Percentiles rank a stretch among this genome's conserved stretches.
Evolutionary conservation across 768 basidiomycete genomes (phyloP).

Genomic region (Cystobasidium tubakii): DNA sequence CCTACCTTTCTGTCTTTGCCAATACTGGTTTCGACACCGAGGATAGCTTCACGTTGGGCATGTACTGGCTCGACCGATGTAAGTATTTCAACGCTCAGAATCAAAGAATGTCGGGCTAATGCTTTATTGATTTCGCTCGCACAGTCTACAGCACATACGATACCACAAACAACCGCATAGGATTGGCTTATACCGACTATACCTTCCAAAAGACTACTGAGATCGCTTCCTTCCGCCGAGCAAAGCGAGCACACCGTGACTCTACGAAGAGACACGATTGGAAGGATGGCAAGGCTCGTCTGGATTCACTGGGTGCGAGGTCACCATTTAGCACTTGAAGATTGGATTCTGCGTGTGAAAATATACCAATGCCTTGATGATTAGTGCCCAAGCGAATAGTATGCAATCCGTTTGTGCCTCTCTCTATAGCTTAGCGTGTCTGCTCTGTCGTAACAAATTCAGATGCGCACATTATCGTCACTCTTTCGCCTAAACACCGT

Average conservation of each 20-base stretch:
- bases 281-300: slow-evolving; percentile 11
- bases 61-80: slow-evolving; percentile 36
- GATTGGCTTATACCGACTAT: slow-evolving; percentile 27
- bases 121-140: not conserved
- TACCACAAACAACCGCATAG: slow-evolving; percentile 2
- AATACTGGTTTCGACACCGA: slow-evolving; percentile 1
- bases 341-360: not conserved
- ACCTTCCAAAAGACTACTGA: slow-evolving; percentile 32
- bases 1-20: slow-evolving; percentile 18
- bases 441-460: too few species aligned
- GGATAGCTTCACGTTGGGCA: slow-evolving; percentile 17
- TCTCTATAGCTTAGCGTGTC: too few species aligned
- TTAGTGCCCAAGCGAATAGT: too few species aligned
- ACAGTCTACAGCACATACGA: slow-evolving; percentile 19
- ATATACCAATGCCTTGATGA: too few species aligned
- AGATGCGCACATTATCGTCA: too few species aligned
- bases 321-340: slow-evolving; percentile 16
- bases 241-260: slow-evolving; percentile 15
- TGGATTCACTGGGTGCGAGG: not conserved
- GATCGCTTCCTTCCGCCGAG: not conserved
- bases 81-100: not conserved
- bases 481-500: too few species aligned
- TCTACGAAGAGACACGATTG: slow-evolving; percentile 19
- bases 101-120: not conserved
- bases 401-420: too few species aligned